phyloP scores from a whole-genome alignment of 1,284 basidiomycete species.

The Thecaphora thlaspeos region DNA sequence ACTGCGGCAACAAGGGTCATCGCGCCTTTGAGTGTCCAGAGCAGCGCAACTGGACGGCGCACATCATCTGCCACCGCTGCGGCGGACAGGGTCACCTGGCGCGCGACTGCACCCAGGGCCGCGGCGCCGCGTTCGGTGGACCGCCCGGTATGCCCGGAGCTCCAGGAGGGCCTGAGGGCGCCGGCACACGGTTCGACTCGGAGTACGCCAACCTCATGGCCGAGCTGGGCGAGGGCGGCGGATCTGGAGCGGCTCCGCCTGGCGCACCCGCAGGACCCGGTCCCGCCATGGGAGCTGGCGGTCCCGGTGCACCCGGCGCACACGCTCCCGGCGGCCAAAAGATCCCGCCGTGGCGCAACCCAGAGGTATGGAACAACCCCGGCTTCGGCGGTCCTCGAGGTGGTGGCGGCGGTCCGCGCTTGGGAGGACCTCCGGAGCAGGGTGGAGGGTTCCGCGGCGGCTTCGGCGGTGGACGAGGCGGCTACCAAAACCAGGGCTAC shows the following conservation, averaged over 20 bases:
- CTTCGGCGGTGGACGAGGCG: conserved; percentile 15
- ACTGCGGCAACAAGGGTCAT: conserved; percentile 83
- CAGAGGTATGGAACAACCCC: conserved; percentile 50
- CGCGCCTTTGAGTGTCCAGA: conserved; percentile 57
- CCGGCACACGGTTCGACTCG: conserved; percentile 71
- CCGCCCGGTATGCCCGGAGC: conserved; percentile 58
- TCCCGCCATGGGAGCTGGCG: conserved; percentile 13
- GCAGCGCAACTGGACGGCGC: conserved; percentile 52
- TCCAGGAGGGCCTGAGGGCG: conserved; percentile 53
- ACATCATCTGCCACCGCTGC: conserved; percentile 56
- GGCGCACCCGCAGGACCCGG: conserved; percentile 12
- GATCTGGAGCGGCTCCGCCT: conserved; percentile 55
- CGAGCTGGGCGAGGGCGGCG: conserved; percentile 84
- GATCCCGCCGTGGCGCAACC: conserved; percentile 57
- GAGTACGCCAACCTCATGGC: conserved; percentile 98
- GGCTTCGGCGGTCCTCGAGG: conserved; percentile 23
- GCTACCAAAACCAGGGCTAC: conserved; percentile 17
- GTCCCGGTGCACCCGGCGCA: conserved; percentile 8
- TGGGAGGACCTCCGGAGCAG: not conserved
- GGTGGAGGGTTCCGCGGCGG: not conserved
- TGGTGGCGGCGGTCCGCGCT: conserved; percentile 8
- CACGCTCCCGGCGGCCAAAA: conserved; percentile 42
- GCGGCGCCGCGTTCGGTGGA: conserved; percentile 66
- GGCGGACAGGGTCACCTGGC: conserved; percentile 56
- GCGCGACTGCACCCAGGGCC: conserved; percentile 47